Percentiles rank a stretch among this genome's conserved stretches.
Evolutionary conservation across 495 filamentous ascomycete species (phyloP).

Genomic region (Penicillium atrosanguineum): DNA sequence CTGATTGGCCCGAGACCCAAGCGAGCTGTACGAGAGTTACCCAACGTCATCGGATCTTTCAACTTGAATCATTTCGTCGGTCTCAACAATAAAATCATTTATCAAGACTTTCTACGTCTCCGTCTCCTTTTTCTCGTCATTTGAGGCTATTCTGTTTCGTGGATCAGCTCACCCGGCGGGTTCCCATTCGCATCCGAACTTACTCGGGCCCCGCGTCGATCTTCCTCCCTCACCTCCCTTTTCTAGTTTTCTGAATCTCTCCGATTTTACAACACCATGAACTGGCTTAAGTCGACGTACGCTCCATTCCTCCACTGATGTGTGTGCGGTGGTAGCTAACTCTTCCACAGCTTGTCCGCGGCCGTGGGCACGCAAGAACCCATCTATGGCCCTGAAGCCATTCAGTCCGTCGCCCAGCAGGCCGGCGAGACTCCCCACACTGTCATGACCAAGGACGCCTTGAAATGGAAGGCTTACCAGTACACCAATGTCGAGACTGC

Average conservation of each 20-base stretch:
- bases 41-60: conserved; percentile 22
- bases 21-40: conserved; percentile 19
- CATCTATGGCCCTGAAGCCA: conserved; percentile 87
- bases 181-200: conserved; percentile 28
- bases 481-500: conserved; percentile 94
- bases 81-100: not conserved
- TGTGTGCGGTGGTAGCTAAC: conserved; percentile 3
- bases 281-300: conserved; percentile 74
- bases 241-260: conserved; percentile 19
- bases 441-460: conserved; percentile 69
- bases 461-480: conserved; percentile 78
- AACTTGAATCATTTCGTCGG: not conserved
- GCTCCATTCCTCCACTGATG: conserved; percentile 22
- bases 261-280: conserved; percentile 41
- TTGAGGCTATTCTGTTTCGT: not conserved
- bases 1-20: conserved; percentile 25
- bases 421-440: conserved; percentile 76
- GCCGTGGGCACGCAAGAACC: conserved; percentile 95
- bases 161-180: not conserved
- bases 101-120: not conserved
- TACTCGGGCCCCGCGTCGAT: conserved; percentile 35
- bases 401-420: conserved; percentile 80
- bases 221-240: conserved; percentile 22
- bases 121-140: not conserved
- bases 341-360: conserved; percentile 67